Evolutionary conservation across 495 filamentous ascomycete species (phyloP).

Genomic region (Thozetella sp.): DNA sequence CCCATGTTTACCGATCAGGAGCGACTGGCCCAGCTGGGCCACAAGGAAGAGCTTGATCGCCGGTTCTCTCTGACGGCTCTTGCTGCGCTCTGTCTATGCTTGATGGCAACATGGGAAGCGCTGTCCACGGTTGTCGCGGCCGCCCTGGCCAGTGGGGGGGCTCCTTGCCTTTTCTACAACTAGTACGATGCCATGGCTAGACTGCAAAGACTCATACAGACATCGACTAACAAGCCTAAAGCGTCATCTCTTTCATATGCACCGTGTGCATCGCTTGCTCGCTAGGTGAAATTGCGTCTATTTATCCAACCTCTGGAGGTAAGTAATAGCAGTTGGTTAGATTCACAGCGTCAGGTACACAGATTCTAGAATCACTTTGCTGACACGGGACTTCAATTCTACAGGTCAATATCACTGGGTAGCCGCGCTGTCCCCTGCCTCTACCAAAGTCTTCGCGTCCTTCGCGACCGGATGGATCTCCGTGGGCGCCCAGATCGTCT

Average conservation of each 20-base stretch:
- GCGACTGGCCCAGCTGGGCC: background rate
- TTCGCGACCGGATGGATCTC: background rate
- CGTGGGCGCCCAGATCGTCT: background rate
- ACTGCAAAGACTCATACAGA: background rate
- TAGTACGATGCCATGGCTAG: background rate
- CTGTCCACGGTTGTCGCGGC: background rate
- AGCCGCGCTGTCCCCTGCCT: background rate
- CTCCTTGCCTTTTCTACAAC: background rate
- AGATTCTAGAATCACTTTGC: too few species aligned
- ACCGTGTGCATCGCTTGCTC: background rate
- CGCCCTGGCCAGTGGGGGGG: background rate
- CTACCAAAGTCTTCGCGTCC: background rate
- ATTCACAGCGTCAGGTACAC: too few species aligned
- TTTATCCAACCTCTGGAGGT: background rate
- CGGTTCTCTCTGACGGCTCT: background rate
- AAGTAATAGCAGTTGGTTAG: background rate
- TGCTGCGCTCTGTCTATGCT: background rate
- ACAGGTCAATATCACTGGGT: background rate
- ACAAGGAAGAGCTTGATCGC: background rate
- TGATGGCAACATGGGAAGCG: slow-evolving; percentile 3
- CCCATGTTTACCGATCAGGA: too few species aligned
- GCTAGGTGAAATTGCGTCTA: background rate
- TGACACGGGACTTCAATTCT: background rate
- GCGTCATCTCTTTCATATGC: background rate
- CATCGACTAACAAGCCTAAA: background rate